Evolutionary conservation across 2,329 filamentous ascomycete genomes (phyloP), one percentile per base, ranked within the genome.

Genomic region (Colletotrichum sublineola): DNA sequence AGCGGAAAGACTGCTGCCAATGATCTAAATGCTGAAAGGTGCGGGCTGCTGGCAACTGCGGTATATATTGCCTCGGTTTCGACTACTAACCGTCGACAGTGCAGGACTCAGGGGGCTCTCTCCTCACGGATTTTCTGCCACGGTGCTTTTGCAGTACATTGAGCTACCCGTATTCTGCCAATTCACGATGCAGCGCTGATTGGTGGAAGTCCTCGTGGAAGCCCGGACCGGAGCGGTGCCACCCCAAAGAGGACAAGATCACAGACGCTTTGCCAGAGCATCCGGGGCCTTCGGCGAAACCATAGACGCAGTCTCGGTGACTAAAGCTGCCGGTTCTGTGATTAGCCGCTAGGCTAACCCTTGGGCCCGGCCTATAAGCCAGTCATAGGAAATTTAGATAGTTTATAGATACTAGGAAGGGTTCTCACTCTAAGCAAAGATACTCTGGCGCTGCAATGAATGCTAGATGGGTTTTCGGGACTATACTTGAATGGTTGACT

Each of bases 91-190:
- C 40, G 12, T n/a, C 14, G 48, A 53, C 9, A 31, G 36, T 31
- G 20, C 7, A 33, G 48, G 4, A 38, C 6, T 31, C 12, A 18
- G 46, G 33, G 46, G 11, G 15, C n/a, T 40, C 11, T 20, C 33
- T 63, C 44, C 6, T 52, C 46, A 52, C 29, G 29, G 24, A 44
- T 12, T 44, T 36, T 64, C 48, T 60, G 69, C 61, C 66, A 69
- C 66, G 31, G n/a, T 61, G 55, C 60, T 60, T 69, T 69, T 69
- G 60, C 66, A 64, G 44, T 69, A 72, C 69, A 69, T 69, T 72
- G 66, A 48, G 8, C 3, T 50, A 55, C 40, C 60, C 66, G 61
- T 72, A 50, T 18, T 42, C 48, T 15, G 60, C 8, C 53, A 29
- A 18, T 20, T 12, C 42, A 7, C 33, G n/a, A 7, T 65, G 18